Evolutionary conservation across 495 filamentous ascomycete genomes (phyloP).

Genomic region (Podospora bellae-mahoneyi): DNA sequence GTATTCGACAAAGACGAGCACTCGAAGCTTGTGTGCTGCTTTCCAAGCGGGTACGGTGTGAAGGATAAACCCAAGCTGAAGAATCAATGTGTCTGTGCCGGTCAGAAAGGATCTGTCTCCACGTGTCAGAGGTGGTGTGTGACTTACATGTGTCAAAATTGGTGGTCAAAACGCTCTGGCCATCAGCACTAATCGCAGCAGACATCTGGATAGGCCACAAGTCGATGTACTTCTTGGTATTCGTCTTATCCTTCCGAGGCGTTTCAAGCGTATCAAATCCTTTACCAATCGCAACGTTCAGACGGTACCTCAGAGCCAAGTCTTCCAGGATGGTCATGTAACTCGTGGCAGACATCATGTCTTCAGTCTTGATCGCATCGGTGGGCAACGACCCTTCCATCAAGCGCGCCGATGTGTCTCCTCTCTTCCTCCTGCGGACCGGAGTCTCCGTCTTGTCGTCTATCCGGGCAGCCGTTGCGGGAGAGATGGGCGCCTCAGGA

Average conservation of each 20-base stretch:
- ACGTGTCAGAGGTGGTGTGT: not conserved
- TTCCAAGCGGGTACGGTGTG: slow-evolving; percentile 83
- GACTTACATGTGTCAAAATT: slow-evolving; percentile 80
- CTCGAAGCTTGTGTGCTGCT: slow-evolving; percentile 67
- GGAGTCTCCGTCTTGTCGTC: slow-evolving; percentile 20
- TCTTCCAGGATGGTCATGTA: slow-evolving; percentile 87
- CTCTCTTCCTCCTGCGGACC: slow-evolving; percentile 34
- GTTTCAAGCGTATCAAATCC: slow-evolving; percentile 76
- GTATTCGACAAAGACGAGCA: slow-evolving; percentile 85
- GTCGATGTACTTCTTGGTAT: slow-evolving; percentile 77
- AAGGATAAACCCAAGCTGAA: slow-evolving; percentile 81
- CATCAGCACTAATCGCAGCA: slow-evolving; percentile 65
- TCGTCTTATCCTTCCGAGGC: slow-evolving; percentile 52
- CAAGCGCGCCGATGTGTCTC: slow-evolving; percentile 45
- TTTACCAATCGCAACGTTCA: slow-evolving; percentile 83
- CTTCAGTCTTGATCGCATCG: slow-evolving; percentile 57
- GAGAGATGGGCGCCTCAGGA: slow-evolving; percentile 31
- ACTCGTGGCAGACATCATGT: slow-evolving; percentile 59
- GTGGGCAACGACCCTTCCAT: slow-evolving; percentile 55
- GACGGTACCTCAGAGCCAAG: slow-evolving; percentile 68
- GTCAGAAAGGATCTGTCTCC: slow-evolving; percentile 14
- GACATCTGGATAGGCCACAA: slow-evolving; percentile 86
- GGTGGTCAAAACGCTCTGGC: slow-evolving; percentile 72
- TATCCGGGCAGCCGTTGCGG: slow-evolving; percentile 23
- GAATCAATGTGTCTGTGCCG: slow-evolving; percentile 66